Evolutionary conservation across 164 flowering plant species (phyloP).

Genomic region (Tinospora cordifolia): DNA sequence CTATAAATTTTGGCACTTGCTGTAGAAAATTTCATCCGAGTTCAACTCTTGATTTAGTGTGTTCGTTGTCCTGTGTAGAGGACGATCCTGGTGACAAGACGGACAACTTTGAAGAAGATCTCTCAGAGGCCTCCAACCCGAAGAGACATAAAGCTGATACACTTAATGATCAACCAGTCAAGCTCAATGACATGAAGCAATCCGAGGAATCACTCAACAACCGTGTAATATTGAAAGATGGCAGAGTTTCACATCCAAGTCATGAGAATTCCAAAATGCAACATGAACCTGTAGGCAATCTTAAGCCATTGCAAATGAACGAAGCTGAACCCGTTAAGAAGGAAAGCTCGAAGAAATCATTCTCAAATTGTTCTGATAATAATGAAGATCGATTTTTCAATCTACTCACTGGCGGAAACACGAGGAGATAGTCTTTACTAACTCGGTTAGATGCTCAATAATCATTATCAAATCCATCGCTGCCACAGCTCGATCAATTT

Average conservation of each 20-base stretch:
- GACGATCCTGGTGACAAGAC: conserved; percentile 8
- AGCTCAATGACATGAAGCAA: not conserved
- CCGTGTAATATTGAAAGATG: not conserved
- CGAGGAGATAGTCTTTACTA: conserved; percentile 35
- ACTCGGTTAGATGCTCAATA: not conserved
- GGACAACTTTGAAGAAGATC: conserved; percentile 8
- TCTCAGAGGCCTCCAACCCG: not conserved
- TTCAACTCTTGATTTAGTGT: not conserved
- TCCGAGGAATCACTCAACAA: not conserved
- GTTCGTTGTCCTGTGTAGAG: conserved; percentile 4
- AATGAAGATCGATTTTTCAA: conserved; percentile 38
- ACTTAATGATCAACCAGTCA: conserved; percentile 6
- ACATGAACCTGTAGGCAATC: conserved; percentile 11
- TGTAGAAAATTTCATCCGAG: not conserved
- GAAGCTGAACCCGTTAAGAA: conserved; percentile 7
- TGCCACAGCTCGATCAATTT: too few species aligned
- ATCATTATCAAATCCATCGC: not conserved
- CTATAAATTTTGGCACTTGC: too few species aligned
- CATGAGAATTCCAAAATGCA: conserved; percentile 16
- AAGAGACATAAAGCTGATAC: conserved; percentile 8
- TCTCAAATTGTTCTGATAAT: conserved; percentile 7
- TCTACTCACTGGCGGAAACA: conserved; percentile 39
- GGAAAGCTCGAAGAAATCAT: not conserved
- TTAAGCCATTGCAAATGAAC: conserved; percentile 13
- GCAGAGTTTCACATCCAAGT: conserved; percentile 6